Base-by-base conservation (phyloP, 2,329 filamentous ascomycete species). In the Leptographium lundbergii region DNA sequence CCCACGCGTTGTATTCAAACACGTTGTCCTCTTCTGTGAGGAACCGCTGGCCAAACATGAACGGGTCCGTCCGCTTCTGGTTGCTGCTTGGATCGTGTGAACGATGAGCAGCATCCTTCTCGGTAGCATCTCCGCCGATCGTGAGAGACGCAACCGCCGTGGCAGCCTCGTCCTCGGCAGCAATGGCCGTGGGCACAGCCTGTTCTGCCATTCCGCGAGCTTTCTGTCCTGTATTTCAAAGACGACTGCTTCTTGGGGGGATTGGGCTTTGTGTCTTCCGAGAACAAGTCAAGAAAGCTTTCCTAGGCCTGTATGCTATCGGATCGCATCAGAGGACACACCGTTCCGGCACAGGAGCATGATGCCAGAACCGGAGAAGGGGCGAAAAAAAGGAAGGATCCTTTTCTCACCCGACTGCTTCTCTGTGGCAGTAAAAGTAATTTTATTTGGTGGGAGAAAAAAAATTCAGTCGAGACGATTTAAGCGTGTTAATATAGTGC, bases 1-100 rank as follows among this genome's bases (percentile, higher is more conserved):
- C 94, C 94, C 94, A 99, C 45, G 94, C 94, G 72, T 99, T 99
- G 82, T 94, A 96, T 71, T 95, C 88, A 74, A 92, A 99, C 67
- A 95, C 89, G 70, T 97, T 81, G 74, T 96, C 91, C 69, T 85
- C 83, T 71, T 92, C 80, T 67, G 88, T 84, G 57, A 99, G 82
- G 68, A 82, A 88, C 61, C 92, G 89, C 54, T 89, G 94, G 62
- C 94, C 94, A 72, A 99, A 99, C 73, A 95, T 87, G 73, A 97
- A 99, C 22, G 94, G 94, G 69, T 96, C 91, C 69, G 77, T 88
- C 67, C 90, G 83, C 76, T 97, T 97, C 74, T 87, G 77, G 71
- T 91, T 94, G 71, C 86, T 74, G 63, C 75, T 68, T 47, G 88
- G 84, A 67, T 88, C 80, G 71, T 91, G 87, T 25, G 87, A 89